These are phyloP conservation scores for Ustilago shanxiensis DNA, from an alignment of 1,284 basidiomycete genomes.

Conservation along the genomic window DNA sequence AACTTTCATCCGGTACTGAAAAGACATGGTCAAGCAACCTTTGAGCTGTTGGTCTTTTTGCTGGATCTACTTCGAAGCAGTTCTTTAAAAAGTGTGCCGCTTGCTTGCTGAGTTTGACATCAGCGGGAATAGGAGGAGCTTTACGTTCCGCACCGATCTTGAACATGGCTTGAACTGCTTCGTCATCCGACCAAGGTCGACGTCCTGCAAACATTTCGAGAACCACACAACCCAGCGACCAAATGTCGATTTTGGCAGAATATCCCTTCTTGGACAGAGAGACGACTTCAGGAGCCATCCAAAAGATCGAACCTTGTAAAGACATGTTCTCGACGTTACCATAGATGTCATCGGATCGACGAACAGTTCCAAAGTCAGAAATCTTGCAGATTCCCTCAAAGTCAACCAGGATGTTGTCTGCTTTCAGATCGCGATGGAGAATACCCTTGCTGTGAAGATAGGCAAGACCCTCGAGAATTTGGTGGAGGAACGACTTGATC, in stretches of 20 bases:
- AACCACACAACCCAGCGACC: constrained; percentile 96
- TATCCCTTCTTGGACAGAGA: constrained; percentile 83
- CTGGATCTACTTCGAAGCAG: constrained; percentile 92
- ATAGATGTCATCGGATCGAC: constrained; percentile 78
- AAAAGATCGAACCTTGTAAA: constrained; percentile 97
- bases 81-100: constrained; percentile 88
- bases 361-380: constrained; percentile 83
- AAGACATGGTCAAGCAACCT: constrained; percentile 88
- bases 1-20: constrained; percentile 70
- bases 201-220: constrained; percentile 98
- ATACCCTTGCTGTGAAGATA: constrained; percentile 94
- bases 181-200: constrained; percentile 90
- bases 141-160: constrained; percentile 86
- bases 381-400: constrained; percentile 95
- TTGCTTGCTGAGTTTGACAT: constrained; percentile 80
- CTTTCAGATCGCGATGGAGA: constrained; percentile 95
- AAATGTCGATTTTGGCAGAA: constrained; percentile 96
- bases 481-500: constrained; percentile 90
- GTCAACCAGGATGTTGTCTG: constrained; percentile 97
- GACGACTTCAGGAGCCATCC: constrained; percentile 98
- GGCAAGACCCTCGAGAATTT: constrained; percentile 90
- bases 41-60: constrained; percentile 84
- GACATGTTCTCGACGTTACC: constrained; percentile 80
- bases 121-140: constrained; percentile 88
- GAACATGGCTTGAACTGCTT: constrained; percentile 91